Base-by-base conservation (phyloP, 106 monocot genomes). In the Apostasia ramifera region DNA sequence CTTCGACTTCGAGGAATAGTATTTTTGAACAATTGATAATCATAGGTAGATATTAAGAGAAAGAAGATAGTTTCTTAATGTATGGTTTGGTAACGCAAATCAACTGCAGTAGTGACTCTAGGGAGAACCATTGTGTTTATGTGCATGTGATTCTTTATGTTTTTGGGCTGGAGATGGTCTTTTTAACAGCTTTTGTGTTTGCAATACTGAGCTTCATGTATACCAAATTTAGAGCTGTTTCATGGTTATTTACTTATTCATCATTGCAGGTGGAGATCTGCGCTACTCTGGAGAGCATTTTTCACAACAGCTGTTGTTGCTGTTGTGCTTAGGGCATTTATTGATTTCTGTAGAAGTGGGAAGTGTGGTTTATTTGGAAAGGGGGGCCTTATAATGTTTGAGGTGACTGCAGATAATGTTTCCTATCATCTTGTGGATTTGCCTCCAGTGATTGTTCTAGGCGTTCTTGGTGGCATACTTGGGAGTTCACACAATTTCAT, bases 341-440 rank as follows among this genome's bases (percentile, higher is more conserved):
- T 92, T 40, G 85, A 83, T 54, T 68, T 92, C 26, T 92, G 92
- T 59, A 83, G 74, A 3, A 92, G 83, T 71, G 92, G 82, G 26
- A 92, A 81, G 40, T 92, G 92, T 52, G 88, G 92, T 6, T 76
- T 88, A 47, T 92, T 92, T 74, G 92, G 92, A 43, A 88, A 88
- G 66, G 92, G 92, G 47, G 92, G 92, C 5, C 71, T 92, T 12
- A 92, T 92, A 75, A 92, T 92, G 92, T 92, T 78, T 60, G 78
- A 92, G 68, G 92, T 92, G 57, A 92, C 88, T 1, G 77, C 82
- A 44, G 85, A 72, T 14, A 49, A 55, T 44, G 63, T 88, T 41
- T 55, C 74, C 8, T 92, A 92, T 69, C 88, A 79, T 61, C 51
- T 92, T 3, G 68, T 40, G 0, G 92, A 92, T 44, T 65, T 92